Evolutionary conservation across 2,329 filamentous ascomycete species (phyloP).

Genomic region (Nemania abortiva): DNA sequence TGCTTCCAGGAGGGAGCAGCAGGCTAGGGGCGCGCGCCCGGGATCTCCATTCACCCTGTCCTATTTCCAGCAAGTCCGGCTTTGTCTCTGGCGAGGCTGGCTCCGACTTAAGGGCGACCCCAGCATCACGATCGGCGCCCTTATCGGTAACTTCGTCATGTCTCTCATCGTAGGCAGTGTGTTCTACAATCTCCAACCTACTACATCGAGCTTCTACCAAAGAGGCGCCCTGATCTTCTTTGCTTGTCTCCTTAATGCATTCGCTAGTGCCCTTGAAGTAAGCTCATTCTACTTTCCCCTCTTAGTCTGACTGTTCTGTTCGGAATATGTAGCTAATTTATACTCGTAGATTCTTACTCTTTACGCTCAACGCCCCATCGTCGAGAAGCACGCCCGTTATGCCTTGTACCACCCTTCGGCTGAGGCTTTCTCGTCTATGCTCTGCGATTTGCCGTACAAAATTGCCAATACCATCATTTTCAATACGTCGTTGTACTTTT

Average conservation of each 20-base stretch:
- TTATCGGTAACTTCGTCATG: slow-evolving; percentile 80
- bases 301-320: slow-evolving; percentile 21
- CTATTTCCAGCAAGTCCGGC: slow-evolving; percentile 77
- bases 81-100: slow-evolving; percentile 86
- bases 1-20: slow-evolving; percentile 64
- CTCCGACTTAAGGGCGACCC: slow-evolving; percentile 82
- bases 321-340: slow-evolving; percentile 35
- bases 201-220: slow-evolving; percentile 80
- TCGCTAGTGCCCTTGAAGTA: slow-evolving; percentile 80
- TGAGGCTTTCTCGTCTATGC: slow-evolving; percentile 88
- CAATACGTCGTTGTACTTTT: slow-evolving; percentile 86
- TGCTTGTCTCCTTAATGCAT: slow-evolving; percentile 87
- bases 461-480: slow-evolving; percentile 79
- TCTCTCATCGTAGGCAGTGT: slow-evolving; percentile 82
- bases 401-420: slow-evolving; percentile 90
- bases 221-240: slow-evolving; percentile 88
- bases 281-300: slow-evolving; percentile 40
- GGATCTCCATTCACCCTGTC: slow-evolving; percentile 88
- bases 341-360: slow-evolving; percentile 77
- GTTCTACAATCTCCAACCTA: slow-evolving; percentile 78
- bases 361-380: slow-evolving; percentile 89
- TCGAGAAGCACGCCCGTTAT: slow-evolving; percentile 89
- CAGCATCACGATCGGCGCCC: slow-evolving; percentile 75
- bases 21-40: slow-evolving; percentile 69
- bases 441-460: slow-evolving; percentile 88